Conservation (phyloP, 306 rosid species). For the Ziziphus jujuba region DNA sequence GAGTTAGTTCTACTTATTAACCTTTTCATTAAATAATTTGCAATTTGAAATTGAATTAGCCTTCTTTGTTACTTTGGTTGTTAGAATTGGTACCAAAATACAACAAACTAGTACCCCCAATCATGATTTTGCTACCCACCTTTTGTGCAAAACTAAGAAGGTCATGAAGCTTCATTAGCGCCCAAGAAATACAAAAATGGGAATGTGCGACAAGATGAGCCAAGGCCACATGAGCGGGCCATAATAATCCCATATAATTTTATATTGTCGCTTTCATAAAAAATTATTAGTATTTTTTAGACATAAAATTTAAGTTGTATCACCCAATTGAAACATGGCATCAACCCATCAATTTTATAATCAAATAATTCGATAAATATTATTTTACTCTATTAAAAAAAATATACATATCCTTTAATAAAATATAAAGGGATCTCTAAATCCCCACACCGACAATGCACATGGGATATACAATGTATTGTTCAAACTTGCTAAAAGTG, state of each 20-base stretch:
- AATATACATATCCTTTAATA: neutral
- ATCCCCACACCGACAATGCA: neutral
- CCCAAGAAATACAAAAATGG: neutral
- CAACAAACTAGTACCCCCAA: too few species aligned
- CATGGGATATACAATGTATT: neutral
- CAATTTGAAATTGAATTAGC: too few species aligned
- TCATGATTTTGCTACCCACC: too few species aligned
- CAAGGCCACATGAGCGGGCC: constrained; percentile 1
- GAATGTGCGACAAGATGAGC: neutral
- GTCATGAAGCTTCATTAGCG: neutral
- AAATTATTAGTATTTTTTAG: too few species aligned
- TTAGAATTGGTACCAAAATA: too few species aligned
- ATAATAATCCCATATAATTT: neutral
- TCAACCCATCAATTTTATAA: neutral
- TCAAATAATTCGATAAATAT: neutral
- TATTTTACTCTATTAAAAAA: neutral
- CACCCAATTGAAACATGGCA: neutral
- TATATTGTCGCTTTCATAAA: neutral
- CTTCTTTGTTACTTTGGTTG: too few species aligned
- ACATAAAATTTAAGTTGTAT: too few species aligned
- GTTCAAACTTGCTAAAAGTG: neutral
- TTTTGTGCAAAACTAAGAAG: too few species aligned
- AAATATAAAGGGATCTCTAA: neutral
- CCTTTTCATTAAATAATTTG: too few species aligned
- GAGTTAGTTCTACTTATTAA: too few species aligned